These are phyloP conservation scores for Phytopythium delawarense DNA, from an alignment of 352 stramenopile genomes.

Conservation along the genomic window DNA sequence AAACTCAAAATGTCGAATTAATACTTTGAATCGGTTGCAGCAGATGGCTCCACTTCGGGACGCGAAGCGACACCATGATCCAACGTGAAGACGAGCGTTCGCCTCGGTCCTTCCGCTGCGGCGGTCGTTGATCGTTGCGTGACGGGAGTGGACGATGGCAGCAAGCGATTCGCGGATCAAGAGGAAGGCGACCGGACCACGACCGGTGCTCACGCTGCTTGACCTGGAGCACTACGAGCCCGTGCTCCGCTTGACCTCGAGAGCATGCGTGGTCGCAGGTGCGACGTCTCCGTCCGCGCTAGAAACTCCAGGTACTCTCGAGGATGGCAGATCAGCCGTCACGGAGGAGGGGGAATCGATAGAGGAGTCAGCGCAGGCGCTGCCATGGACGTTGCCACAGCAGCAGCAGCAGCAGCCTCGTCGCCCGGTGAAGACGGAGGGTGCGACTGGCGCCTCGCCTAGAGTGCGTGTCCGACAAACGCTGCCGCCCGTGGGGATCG, in stretches of 20 bases:
- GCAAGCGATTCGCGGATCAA: neutral
- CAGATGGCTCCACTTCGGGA: neutral
- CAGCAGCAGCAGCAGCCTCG: neutral
- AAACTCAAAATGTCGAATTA: no score
- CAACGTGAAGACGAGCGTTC: no score
- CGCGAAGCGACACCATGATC: no score
- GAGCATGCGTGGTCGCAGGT: slow-evolving; percentile 22
- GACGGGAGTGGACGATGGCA: neutral
- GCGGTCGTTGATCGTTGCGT: no score
- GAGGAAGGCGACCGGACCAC: slow-evolving; percentile 2
- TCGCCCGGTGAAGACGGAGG: neutral
- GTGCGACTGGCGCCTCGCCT: neutral
- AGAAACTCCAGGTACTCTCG: neutral
- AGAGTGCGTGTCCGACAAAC: slow-evolving; percentile 15
- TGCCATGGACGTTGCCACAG: neutral
- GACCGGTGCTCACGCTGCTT: slow-evolving; percentile 47
- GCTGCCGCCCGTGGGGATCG: slow-evolving; percentile 35
- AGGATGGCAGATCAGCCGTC: neutral
- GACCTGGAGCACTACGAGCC: slow-evolving; percentile 64
- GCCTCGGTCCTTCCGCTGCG: no score
- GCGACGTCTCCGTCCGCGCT: neutral
- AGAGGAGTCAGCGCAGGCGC: neutral
- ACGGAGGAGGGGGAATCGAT: neutral
- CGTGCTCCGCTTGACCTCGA: slow-evolving; percentile 35
- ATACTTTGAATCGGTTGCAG: no score